These are phyloP conservation scores for Dactylellina haptotyla DNA, from an alignment of 2,329 filamentous ascomycete genomes.

Conservation along the genomic window DNA sequence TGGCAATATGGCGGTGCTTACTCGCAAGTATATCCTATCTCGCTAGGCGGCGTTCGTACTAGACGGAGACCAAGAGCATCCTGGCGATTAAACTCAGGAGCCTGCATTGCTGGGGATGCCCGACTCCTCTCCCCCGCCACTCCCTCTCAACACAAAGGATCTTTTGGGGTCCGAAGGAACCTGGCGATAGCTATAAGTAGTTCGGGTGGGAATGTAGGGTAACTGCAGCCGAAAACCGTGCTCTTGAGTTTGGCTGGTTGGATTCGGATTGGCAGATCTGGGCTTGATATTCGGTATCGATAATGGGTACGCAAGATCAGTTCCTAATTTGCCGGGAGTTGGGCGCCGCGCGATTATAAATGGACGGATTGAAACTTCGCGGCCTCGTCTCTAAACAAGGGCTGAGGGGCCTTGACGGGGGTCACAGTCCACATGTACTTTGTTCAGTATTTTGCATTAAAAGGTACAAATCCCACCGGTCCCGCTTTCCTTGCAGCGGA, in stretches of 20 bases:
- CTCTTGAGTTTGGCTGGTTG: neutral
- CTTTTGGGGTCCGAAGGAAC: conserved; percentile 16
- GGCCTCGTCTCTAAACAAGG: conserved; percentile 35
- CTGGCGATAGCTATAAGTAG: conserved; percentile 11
- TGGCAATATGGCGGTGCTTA: conserved; percentile 21
- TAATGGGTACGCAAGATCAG: conserved; percentile 2
- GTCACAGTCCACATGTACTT: neutral
- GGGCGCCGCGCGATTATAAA: conserved; percentile 52
- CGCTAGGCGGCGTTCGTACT: conserved; percentile 43
- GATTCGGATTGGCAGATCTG: neutral
- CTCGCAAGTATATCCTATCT: conserved; percentile 53
- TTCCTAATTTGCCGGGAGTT: conserved; percentile 37
- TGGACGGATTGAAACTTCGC: conserved; percentile 28
- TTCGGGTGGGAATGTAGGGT: conserved; percentile 2
- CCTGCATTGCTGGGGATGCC: conserved; percentile 38
- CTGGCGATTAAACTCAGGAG: conserved; percentile 49
- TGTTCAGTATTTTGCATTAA: neutral
- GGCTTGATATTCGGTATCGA: conserved; percentile 6
- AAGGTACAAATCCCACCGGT: conserved; percentile 7
- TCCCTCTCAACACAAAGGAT: conserved; percentile 49
- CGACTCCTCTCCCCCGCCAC: conserved; percentile 36
- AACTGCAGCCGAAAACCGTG: neutral
- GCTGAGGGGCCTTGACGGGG: conserved; percentile 29
- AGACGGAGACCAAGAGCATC: conserved; percentile 48
- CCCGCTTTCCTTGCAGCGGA: neutral